Conservation (phyloP, 306 rosid genomes). For the Acacia crassicarpa region DNA sequence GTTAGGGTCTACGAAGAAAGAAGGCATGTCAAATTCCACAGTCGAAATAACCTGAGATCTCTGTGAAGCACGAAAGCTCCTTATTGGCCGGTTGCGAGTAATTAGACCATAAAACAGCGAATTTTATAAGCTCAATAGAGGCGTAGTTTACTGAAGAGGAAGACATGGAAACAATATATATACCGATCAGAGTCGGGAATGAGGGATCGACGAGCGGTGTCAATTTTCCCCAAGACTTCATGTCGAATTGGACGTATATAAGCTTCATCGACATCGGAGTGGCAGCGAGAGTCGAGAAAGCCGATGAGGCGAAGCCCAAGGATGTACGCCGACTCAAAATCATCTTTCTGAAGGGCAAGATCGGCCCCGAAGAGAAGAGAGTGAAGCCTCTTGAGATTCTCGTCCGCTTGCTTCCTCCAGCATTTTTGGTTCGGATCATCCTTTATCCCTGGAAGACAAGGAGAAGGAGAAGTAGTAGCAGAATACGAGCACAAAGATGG, state of each 20-base stretch:
- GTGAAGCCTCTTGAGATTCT: constrained; percentile 67
- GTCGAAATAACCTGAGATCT: neutral
- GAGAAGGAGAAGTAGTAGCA: constrained; percentile 25
- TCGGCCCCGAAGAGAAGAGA: constrained; percentile 81
- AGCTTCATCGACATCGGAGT: constrained; percentile 57
- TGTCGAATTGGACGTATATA: constrained; percentile 69
- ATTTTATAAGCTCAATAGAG: neutral
- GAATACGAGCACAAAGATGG: neutral
- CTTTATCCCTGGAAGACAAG: neutral
- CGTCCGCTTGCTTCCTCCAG: constrained; percentile 62
- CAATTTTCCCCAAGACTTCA: constrained; percentile 49
- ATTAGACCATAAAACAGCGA: neutral
- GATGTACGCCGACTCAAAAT: constrained; percentile 62
- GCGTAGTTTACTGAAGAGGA: neutral
- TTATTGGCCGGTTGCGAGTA: neutral
- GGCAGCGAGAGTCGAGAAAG: constrained; percentile 66
- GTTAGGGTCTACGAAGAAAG: neutral
- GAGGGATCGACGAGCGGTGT: constrained; percentile 56
- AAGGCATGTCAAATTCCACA: neutral
- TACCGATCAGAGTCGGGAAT: constrained; percentile 70
- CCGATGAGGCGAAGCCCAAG: constrained; percentile 81
- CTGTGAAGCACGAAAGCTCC: neutral
- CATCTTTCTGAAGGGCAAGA: constrained; percentile 51
- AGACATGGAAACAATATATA: neutral
- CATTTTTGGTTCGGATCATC: constrained; percentile 39